A percentile compares a stretch with the other conserved stretches of the same genome.
These are phyloP conservation scores for Neurospora sp. DNA, from an alignment of 495 filamentous ascomycete genomes.

Conservation along the genomic window DNA sequence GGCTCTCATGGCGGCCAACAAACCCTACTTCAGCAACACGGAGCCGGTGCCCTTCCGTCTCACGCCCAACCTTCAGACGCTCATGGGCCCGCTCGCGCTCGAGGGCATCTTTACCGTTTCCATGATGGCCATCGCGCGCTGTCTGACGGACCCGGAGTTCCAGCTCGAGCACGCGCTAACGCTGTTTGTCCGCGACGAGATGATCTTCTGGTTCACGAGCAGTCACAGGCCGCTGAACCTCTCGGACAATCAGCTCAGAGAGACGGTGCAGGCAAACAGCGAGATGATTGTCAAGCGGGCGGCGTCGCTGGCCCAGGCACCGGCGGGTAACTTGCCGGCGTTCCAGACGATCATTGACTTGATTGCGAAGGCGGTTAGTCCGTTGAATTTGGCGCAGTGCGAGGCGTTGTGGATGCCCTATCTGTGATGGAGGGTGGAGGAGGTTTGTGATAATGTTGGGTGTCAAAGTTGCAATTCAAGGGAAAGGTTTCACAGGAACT, in stretches of 20 bases:
- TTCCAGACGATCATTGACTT: conserved; percentile 95
- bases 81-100: conserved; percentile 90
- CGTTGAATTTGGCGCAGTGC: conserved; percentile 67
- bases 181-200: conserved; percentile 93
- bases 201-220: conserved; percentile 91
- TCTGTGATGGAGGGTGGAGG: conserved; percentile 40
- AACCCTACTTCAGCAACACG: conserved; percentile 84
- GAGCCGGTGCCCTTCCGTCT: conserved; percentile 95
- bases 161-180: conserved; percentile 88
- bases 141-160: conserved; percentile 82
- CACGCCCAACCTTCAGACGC: conserved; percentile 87
- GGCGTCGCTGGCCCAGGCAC: conserved; percentile 61
- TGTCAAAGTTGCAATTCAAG: neutral
- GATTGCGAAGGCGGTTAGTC: conserved; percentile 76
- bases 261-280: conserved; percentile 79
- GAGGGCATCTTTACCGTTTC: conserved; percentile 90
- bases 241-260: conserved; percentile 63
- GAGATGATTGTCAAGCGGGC: conserved; percentile 86
- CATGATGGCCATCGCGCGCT: conserved; percentile 91
- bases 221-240: conserved; percentile 54
- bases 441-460: neutral
- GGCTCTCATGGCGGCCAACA: conserved; percentile 64
- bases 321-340: conserved; percentile 63
- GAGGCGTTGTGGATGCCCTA: conserved; percentile 98
- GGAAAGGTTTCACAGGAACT: neutral